phyloP scores from a whole-genome alignment of 176 grass and related monocot species.

The Aegilops sharonensis region DNA sequence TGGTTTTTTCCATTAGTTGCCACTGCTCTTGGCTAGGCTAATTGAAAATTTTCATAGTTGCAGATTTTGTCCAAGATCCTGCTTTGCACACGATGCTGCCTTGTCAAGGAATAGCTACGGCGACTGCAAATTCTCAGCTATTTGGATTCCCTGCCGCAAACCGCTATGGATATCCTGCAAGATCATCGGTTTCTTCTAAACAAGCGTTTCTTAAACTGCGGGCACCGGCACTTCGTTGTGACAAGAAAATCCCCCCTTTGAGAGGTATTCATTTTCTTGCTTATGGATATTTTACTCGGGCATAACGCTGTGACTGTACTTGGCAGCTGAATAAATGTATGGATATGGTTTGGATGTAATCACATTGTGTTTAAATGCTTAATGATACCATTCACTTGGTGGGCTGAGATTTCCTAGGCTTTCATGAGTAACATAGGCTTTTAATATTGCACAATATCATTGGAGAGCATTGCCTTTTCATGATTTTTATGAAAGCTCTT shows the following conservation, averaged over 20 bases:
- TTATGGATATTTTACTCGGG: neutral
- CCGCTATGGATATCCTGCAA: neutral
- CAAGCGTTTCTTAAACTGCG: slow-evolving; percentile 30
- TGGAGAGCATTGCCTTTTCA: neutral
- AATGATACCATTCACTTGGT: neutral
- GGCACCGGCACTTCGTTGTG: slow-evolving; percentile 11
- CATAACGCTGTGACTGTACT: neutral
- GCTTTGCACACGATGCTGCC: slow-evolving; percentile 8
- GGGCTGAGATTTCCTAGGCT: neutral
- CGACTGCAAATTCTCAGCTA: slow-evolving; percentile 28
- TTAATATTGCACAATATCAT: neutral
- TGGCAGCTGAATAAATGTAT: neutral
- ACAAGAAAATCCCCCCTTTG: slow-evolving; percentile 14
- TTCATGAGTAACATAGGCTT: neutral
- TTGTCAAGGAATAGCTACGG: slow-evolving; percentile 19
- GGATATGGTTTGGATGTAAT: neutral
- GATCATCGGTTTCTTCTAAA: neutral
- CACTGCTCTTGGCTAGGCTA: neutral
- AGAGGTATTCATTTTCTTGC: slow-evolving; percentile 31
- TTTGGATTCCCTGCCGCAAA: slow-evolving; percentile 3
- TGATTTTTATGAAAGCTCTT: neutral
- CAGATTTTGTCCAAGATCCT: slow-evolving; percentile 18
- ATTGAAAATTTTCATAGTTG: neutral
- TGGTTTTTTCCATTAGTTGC: neutral
- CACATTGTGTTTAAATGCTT: neutral